Conservation (phyloP, 164 flowering plant species). For the Chloranthus sessilifolius region DNA sequence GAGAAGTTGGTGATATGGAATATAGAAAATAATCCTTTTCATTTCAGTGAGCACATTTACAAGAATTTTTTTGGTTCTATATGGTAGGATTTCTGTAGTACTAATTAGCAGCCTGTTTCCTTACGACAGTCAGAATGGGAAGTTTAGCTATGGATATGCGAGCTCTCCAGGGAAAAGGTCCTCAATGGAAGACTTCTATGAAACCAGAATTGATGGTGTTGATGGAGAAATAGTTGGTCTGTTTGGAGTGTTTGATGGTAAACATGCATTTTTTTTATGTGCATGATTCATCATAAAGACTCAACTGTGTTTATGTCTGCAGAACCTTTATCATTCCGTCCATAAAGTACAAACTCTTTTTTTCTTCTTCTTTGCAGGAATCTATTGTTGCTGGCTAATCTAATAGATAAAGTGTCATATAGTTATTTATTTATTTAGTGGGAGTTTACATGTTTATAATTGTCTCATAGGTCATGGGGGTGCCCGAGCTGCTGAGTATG, state of each 20-base stretch:
- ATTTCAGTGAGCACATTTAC: too few relatives aligned
- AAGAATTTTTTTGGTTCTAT: background rate
- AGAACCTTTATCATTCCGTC: too few relatives aligned
- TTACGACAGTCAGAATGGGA: slow-evolving; percentile 74
- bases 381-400: background rate
- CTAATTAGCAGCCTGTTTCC: slow-evolving; percentile 12
- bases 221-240: slow-evolving; percentile 95
- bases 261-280: background rate
- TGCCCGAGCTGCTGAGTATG: slow-evolving; percentile 97
- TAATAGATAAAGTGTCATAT: too few relatives aligned
- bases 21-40: too few relatives aligned
- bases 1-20: background rate
- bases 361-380: too few relatives aligned
- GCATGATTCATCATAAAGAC: too few relatives aligned
- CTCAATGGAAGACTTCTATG: slow-evolving; percentile 98
- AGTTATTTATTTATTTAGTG: too few relatives aligned
- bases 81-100: background rate
- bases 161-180: slow-evolving; percentile 93
- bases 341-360: too few relatives aligned
- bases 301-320: too few relatives aligned
- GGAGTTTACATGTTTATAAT: too few relatives aligned
- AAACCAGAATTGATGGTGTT: slow-evolving; percentile 87
- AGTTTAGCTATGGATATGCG: slow-evolving; percentile 97
- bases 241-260: slow-evolving; percentile 98
- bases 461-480: slow-evolving; percentile 82